Evolutionary conservation across 306 rosid species (phyloP), one percentile per base, ranked within the genome.

Genomic region (Rosa chinensis): DNA sequence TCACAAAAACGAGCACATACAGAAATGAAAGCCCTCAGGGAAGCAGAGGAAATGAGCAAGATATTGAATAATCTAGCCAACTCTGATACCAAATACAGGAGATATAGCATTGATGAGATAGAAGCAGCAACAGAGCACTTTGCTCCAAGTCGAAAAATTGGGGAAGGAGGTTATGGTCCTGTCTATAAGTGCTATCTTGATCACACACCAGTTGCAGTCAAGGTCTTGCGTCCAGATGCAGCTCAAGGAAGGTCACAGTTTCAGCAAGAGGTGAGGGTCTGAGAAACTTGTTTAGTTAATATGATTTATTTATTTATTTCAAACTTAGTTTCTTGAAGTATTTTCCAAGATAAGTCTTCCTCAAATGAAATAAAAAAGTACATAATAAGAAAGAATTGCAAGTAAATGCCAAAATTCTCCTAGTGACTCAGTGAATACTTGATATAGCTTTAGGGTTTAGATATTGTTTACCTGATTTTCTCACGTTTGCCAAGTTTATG

Each of bases 81-180:
- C 61, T 85, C 66, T 42, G 94, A 93, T 78, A 79, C 64, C 74
- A 88, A 82, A 80, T 95, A 93, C 72, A 89, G 96, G 70, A 90
- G 80, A 85, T 95, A 95, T 81, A 52, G 40, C 12, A 79, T 95
- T 43, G 93, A 95, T 50, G 99, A 95, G 91, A 88, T 95, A 77
- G 97, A 93, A 85, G 35, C 5, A 10, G 98, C 99, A 10, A 90
- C 99, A 8, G 84, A 91, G 12, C 64, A 17, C 71, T 95, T 95
- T 73, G 72, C 85, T 1, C 83, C 45, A n/a, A 83, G 90, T 77
- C 92, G 80, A 28, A 95, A 93, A 82, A 87, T 95, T 49, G 99
- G 99, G 55, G 98, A 95, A 86, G 98, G 99, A 45, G 98, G 97
- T 23, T 95, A 95, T 78, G 99, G 99, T 23, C 98, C 97, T 5